Conservation (phyloP, 78 protist species). For the Diacronema lutheri region DNA sequence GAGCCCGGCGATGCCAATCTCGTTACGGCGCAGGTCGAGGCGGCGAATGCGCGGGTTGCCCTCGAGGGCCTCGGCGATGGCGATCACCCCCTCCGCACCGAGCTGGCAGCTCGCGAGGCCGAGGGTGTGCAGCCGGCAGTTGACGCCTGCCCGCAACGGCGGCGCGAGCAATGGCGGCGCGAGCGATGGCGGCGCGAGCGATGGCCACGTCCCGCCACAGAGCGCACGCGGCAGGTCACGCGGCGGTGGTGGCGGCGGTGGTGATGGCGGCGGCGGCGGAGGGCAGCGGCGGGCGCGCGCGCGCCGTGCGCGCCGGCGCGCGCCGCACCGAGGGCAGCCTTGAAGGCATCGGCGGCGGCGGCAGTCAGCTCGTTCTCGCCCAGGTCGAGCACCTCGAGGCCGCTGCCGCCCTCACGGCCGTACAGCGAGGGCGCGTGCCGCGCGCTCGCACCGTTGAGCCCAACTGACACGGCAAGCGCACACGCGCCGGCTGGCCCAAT, state of each 20-base stretch:
- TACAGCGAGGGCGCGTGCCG: too few relatives aligned
- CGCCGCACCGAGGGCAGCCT: background rate
- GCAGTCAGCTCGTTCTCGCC: background rate
- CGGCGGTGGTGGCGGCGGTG: too few relatives aligned
- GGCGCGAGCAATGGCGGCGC: too few relatives aligned
- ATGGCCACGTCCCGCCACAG: too few relatives aligned
- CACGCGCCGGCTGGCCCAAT: background rate
- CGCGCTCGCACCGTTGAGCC: background rate
- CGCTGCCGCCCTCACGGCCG: too few relatives aligned
- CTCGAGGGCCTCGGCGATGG: background rate
- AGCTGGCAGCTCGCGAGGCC: background rate
- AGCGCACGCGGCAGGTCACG: too few relatives aligned
- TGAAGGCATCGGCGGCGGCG: background rate
- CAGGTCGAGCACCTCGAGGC: background rate
- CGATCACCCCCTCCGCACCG: background rate
- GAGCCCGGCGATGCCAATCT: background rate
- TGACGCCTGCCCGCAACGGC: too few relatives aligned
- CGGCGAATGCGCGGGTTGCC: background rate
- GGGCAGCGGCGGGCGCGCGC: too few relatives aligned
- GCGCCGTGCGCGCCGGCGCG: too few relatives aligned
- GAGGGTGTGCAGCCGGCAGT: background rate
- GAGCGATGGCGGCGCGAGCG: too few relatives aligned
- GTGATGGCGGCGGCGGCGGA: too few relatives aligned
- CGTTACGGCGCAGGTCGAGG: conserved; percentile 9
- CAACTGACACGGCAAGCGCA: background rate